These are phyloP conservation scores for Annulohypoxylon maeteangense DNA, from an alignment of 495 filamentous ascomycete genomes.

Conservation along the genomic window DNA sequence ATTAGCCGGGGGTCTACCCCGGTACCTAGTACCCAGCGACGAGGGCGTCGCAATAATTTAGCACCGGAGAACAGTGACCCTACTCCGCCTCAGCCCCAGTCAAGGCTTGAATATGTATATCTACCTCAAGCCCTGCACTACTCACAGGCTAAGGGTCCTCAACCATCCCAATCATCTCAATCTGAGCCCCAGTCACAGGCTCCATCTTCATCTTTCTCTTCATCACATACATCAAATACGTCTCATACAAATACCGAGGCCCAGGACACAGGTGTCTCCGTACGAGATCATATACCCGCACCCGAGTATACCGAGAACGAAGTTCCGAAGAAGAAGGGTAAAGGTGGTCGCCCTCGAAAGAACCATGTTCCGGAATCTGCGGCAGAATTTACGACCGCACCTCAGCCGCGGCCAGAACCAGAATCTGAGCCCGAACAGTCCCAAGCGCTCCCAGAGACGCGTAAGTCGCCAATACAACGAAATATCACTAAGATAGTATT, in stretches of 20 bases:
- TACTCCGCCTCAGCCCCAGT: background rate
- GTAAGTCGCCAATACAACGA: background rate
- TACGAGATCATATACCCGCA: background rate
- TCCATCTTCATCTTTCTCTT: background rate
- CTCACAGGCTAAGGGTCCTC: background rate
- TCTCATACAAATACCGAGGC: background rate
- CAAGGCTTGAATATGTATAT: background rate
- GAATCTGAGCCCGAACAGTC: background rate
- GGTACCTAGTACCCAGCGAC: constrained; percentile 48
- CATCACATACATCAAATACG: background rate
- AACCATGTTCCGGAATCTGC: constrained; percentile 24
- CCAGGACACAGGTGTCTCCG: constrained; percentile 5
- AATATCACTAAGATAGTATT: background rate
- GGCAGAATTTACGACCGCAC: background rate
- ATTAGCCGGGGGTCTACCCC: constrained; percentile 56
- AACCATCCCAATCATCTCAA: background rate
- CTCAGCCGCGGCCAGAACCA: background rate
- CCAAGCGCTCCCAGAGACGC: background rate
- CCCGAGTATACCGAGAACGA: constrained; percentile 11
- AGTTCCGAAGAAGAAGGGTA: constrained; percentile 44
- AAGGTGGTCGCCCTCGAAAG: constrained; percentile 47
- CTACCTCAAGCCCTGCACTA: background rate
- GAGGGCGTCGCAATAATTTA: constrained; percentile 44
- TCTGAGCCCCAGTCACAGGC: constrained; percentile 4
- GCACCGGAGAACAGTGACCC: constrained; percentile 41